Base-by-base conservation (phyloP, 352 stramenopile genomes). In the Globisporangium barbulae region DNA sequence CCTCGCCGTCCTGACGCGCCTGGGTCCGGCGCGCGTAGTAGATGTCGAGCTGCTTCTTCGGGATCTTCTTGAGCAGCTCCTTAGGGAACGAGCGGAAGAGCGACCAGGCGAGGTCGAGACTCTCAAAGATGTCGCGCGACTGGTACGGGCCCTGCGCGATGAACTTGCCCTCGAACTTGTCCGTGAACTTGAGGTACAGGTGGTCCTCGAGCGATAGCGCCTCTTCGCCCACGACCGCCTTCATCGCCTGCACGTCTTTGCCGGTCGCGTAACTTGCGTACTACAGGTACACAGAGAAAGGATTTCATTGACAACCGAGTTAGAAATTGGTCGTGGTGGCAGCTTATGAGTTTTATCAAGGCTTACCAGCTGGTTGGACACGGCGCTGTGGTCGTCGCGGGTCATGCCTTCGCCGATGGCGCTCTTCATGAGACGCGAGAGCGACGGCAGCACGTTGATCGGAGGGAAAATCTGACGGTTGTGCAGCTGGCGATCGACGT, bases 161-260 rank as follows among this genome's bases (percentile, higher is more conserved):
- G 74, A 99, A 99, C 78, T 99, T 99, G 60, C 85, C 83, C 80
- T 99, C 97, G 71, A 99, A 99, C 70, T 98, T 98, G 72, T 99
- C 96, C 53, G 98, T 97, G 80, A 99, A 99, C 79, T 98, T 98
- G 30, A 99, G 83, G 88, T 99, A 99, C 53, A 99, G 78, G 74
- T 99, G 96, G 85, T 99, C 97, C 82, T 99, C 98, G 70, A 98
- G 94, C 56, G 95, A 99, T 52, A 99, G 85, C 28, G 97, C 97
- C 83, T 99, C 98, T 81, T 99, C 97, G 79, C 98, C 98, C 55
- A 99, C 98, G 72, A 99, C 98, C 55, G 98, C 97, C 87, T 99
- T 99, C 98, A 99, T 99, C 64, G 98, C 97, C 81, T 99, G 90
- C 45, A 99, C 98, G 83, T 99, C 98, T 90, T 99, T 99, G 63